phyloP scores from a whole-genome alignment of 192 early-diverging fungal species.

The Borealophlyctis nickersoniae region DNA sequence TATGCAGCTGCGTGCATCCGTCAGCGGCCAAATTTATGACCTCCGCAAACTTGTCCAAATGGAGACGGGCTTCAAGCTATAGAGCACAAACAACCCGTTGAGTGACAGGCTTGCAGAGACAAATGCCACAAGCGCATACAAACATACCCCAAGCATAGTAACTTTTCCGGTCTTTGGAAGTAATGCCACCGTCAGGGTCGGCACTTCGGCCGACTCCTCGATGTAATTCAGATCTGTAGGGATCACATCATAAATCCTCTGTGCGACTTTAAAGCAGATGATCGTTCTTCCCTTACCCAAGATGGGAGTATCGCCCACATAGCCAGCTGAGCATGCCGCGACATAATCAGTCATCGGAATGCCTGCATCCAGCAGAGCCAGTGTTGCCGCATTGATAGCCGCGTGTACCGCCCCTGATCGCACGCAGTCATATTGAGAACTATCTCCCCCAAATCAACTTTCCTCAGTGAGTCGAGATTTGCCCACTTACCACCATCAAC shows the following conservation, averaged over 20 bases:
- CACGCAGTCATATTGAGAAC: slow-evolving; percentile 3
- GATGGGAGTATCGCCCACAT: slow-evolving; percentile 70
- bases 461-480: background rate
- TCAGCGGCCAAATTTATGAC: slow-evolving; percentile 63
- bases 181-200: slow-evolving; percentile 83
- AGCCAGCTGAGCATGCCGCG: slow-evolving; percentile 71
- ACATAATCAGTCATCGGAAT: slow-evolving; percentile 83
- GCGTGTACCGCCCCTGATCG: slow-evolving; percentile 46
- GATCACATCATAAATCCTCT: background rate
- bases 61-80: slow-evolving; percentile 84
- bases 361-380: slow-evolving; percentile 75
- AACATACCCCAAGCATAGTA: slow-evolving; percentile 66
- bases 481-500: slow-evolving; percentile 74
- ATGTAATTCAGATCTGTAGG: slow-evolving; percentile 76
- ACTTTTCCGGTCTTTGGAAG: slow-evolving; percentile 81
- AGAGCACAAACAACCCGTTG: background rate
- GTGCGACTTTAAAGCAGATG: background rate
- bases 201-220: slow-evolving; percentile 85
- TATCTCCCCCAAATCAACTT: too few relatives aligned
- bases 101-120: background rate
- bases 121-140: background rate
- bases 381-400: slow-evolving; percentile 61
- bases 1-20: slow-evolving; percentile 65
- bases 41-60: slow-evolving; percentile 71
- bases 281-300: slow-evolving; percentile 44